Percentiles rank a stretch among this genome's conserved stretches.
Evolutionary conservation across 2,329 filamentous ascomycete genomes (phyloP).

Genomic region (Amauroascus verrucosus): DNA sequence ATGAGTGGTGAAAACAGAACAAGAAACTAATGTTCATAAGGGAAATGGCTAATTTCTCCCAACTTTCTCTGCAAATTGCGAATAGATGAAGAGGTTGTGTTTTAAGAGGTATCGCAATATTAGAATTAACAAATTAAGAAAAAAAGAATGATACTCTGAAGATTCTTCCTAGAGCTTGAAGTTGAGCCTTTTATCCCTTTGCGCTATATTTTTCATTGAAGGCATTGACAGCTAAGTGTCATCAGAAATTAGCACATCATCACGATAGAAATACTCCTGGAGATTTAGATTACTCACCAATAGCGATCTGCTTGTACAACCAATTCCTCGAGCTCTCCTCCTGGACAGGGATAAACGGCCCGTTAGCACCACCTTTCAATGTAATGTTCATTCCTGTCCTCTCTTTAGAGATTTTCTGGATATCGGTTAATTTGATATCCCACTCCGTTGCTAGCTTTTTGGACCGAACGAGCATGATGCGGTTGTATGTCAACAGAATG

Average conservation of each 20-base stretch:
- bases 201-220: constrained; percentile 59
- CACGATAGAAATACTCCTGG: background rate
- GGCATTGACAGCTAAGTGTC: constrained; percentile 47
- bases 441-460: constrained; percentile 81
- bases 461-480: constrained; percentile 82
- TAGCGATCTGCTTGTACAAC: constrained; percentile 55
- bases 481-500: constrained; percentile 75
- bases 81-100: too few species aligned
- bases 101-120: background rate
- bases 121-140: background rate
- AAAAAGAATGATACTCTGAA: background rate
- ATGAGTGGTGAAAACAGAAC: too few species aligned
- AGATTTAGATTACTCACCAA: constrained; percentile 35
- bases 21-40: too few species aligned
- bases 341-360: constrained; percentile 87
- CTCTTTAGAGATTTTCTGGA: constrained; percentile 96
- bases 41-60: too few species aligned
- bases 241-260: background rate
- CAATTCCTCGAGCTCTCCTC: constrained; percentile 67
- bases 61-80: too few species aligned
- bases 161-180: background rate
- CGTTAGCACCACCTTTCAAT: constrained; percentile 80
- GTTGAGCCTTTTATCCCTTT: constrained; percentile 37
- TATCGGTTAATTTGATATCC: constrained; percentile 91
- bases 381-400: constrained; percentile 83